These are phyloP conservation scores for Penicillium sp. DNA, from an alignment of 2,329 filamentous ascomycete genomes.

Conservation along the genomic window DNA sequence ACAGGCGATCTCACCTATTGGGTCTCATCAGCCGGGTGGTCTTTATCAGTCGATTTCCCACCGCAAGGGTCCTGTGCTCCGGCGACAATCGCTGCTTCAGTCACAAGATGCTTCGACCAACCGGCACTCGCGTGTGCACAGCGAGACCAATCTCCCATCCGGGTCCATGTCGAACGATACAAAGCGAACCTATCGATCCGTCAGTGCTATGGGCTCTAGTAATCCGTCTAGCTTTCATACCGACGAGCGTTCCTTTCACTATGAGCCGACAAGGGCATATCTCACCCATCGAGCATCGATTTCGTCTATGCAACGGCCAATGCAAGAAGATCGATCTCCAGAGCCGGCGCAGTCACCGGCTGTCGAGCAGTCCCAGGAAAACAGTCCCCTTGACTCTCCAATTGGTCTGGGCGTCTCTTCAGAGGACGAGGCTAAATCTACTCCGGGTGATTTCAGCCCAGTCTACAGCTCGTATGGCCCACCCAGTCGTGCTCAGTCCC, in stretches of 20 bases:
- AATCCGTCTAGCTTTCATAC: constrained; percentile 29
- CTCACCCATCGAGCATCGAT: constrained; percentile 35
- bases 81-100: constrained; percentile 37
- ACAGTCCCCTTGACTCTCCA: constrained; percentile 20
- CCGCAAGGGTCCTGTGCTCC: constrained; percentile 44
- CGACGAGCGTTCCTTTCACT: constrained; percentile 34
- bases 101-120: constrained; percentile 37
- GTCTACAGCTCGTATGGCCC: constrained; percentile 40
- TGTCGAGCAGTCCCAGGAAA: constrained; percentile 12
- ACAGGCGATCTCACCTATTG: constrained; percentile 25
- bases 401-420: constrained; percentile 28
- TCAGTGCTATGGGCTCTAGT: constrained; percentile 53
- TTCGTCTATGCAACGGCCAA: constrained; percentile 35
- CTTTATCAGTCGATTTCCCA: constrained; percentile 43
- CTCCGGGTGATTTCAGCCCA: constrained; percentile 34
- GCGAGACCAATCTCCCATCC: constrained; percentile 55
- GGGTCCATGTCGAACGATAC: constrained; percentile 33
- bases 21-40: constrained; percentile 37
- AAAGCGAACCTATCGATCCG: constrained; percentile 53
- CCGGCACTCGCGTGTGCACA: constrained; percentile 58
- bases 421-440: constrained; percentile 27
- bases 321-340: constrained; percentile 6
- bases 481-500: constrained; percentile 63
- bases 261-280: constrained; percentile 30
- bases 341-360: constrained; percentile 5